phyloP scores from a whole-genome alignment of 2,329 filamentous ascomycete species.

The Mollisiaceae sp. region DNA sequence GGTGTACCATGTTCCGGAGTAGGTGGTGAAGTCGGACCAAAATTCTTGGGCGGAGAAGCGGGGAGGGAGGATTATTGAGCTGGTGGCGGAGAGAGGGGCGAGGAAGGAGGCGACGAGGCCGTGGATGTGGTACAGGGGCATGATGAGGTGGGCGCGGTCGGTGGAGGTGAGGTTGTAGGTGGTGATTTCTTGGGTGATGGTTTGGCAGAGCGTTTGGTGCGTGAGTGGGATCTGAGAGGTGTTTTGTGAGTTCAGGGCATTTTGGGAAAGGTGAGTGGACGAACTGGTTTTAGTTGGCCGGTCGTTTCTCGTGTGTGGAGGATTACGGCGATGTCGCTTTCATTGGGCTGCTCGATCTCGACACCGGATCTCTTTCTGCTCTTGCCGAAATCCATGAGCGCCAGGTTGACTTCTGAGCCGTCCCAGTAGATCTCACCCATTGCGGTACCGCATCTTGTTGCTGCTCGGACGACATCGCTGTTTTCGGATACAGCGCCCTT shows the following conservation, averaged over 20 bases:
- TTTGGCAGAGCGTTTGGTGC: slow-evolving; percentile 78
- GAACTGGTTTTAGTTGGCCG: slow-evolving; percentile 75
- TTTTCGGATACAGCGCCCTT: slow-evolving; percentile 68
- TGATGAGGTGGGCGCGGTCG: slow-evolving; percentile 83
- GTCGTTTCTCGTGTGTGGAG: slow-evolving; percentile 86
- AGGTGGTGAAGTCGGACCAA: slow-evolving; percentile 74
- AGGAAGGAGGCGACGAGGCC: slow-evolving; percentile 82
- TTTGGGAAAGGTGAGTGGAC: neutral
- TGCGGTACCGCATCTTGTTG: slow-evolving; percentile 77
- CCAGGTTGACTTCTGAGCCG: slow-evolving; percentile 70
- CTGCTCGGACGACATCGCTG: slow-evolving; percentile 75
- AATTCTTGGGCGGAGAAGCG: slow-evolving; percentile 84
- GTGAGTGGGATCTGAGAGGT: slow-evolving; percentile 75
- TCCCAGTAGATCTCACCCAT: slow-evolving; percentile 89
- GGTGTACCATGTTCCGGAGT: slow-evolving; percentile 88
- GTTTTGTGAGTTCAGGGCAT: neutral
- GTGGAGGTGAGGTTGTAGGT: slow-evolving; percentile 74
- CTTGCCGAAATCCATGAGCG: slow-evolving; percentile 77
- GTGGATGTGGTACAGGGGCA: slow-evolving; percentile 90
- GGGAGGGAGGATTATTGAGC: slow-evolving; percentile 76
- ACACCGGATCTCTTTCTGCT: slow-evolving; percentile 54
- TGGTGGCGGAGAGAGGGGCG: slow-evolving; percentile 74
- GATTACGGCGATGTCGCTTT: slow-evolving; percentile 81
- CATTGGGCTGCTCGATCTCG: slow-evolving; percentile 59
- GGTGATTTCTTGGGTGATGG: slow-evolving; percentile 81